A percentile compares a stretch with the other conserved stretches of the same genome.
These are phyloP conservation scores for Mucor lusitanicus DNA, from an alignment of 371 early-diverging fungal genomes.

Conservation along the genomic window DNA sequence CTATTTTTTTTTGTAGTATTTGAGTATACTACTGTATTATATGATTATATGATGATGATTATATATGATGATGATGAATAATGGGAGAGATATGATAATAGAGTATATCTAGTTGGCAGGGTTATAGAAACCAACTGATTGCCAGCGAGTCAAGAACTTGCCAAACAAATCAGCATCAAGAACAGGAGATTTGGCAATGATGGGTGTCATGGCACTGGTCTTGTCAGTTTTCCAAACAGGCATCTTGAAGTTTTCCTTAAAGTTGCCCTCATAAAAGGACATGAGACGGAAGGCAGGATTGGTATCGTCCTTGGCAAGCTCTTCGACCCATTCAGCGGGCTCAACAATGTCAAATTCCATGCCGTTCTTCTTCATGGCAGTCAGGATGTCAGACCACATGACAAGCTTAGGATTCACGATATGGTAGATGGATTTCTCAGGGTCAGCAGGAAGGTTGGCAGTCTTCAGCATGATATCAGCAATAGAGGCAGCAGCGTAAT, in stretches of 20 bases:
- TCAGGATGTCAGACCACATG: constrained; percentile 28
- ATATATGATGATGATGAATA: no score
- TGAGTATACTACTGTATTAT: no score
- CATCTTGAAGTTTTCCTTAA: neutral
- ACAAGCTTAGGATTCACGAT: constrained; percentile 34
- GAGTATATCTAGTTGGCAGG: neutral
- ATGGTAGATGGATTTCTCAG: constrained; percentile 31
- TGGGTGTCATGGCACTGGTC: neutral
- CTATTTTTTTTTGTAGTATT: no score
- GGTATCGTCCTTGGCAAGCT: constrained; percentile 14
- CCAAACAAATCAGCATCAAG: constrained; percentile 13
- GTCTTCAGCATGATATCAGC: constrained; percentile 35
- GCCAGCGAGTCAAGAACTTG: constrained; percentile 18
- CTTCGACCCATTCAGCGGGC: constrained; percentile 32
- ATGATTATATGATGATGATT: no score
- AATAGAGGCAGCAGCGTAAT: constrained; percentile 33
- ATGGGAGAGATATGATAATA: no score
- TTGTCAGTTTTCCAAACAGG: neutral
- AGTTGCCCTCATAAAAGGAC: constrained; percentile 18
- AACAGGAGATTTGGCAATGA: constrained; percentile 12
- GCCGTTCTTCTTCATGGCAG: constrained; percentile 20
- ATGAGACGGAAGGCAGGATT: constrained; percentile 37
- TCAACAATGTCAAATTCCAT: constrained; percentile 24
- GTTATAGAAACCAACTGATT: constrained; percentile 24
- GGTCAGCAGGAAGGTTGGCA: constrained; percentile 13